Evolutionary conservation across 176 grass and related monocot species (phyloP), one percentile per base, ranked within the genome.

Genomic region (Lolium perenne): DNA sequence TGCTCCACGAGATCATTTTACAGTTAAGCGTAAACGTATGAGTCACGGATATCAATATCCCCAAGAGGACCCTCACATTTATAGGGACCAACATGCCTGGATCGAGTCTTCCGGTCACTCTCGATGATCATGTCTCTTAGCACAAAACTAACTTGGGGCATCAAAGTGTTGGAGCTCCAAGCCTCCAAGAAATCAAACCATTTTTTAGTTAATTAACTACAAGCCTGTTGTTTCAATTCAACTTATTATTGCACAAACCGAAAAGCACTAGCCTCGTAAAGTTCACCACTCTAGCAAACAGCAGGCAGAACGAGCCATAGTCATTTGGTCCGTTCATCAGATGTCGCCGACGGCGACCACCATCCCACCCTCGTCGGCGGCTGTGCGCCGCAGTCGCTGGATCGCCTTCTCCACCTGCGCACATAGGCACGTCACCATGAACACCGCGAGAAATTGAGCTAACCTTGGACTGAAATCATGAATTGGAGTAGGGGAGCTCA

Each of bases 401-500:
- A 38, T 45, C 11, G 88, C 93, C 57, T 95, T 95, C 64, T 82
- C 86, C 22, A 92, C 93, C 93, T 74, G 13, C 0, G 13, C 89
- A 80, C 6, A 41, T 25, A 43, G 17, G 2, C 16, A 76, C 18
- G 77, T 80, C 53, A 14, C 5, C 71, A 80, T 60, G 57, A 50
- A 26, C 9, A 88, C 38, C 20, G 1, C 3, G 7, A 68, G 23
- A 58, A 16, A 41, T 57, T 8, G 25, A 78, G 56, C 41, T 1
- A 78, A 60, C 20, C 49, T 77, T 59, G 46, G 10, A 35, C 47
- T 6, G 25, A 88, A 73, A 79, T 20, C 63, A 53, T 74, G 71
- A 69, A 63, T 41, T 49, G 83, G 16, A 2, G 32, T 35, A 5
- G 6, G 62, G 20, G 18, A 10, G 57, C 40, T 71, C 40, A 97